Evolutionary conservation across 257 asterid species (phyloP).

Genomic region (Primulina tabacum): DNA sequence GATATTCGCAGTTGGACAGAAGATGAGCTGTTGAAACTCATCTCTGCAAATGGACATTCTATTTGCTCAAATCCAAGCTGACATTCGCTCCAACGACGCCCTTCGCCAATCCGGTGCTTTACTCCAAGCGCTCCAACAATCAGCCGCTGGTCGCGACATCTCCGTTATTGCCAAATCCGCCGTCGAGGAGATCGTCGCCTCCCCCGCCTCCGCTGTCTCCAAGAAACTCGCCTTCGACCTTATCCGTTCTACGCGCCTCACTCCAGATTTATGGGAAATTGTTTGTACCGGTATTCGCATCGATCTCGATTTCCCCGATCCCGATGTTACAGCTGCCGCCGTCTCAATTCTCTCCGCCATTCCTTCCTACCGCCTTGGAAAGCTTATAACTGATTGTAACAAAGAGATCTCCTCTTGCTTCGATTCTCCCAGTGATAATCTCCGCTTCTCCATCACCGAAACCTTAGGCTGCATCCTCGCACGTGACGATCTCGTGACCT

Average conservation of each 20-base stretch:
- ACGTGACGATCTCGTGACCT: slow-evolving; percentile 77
- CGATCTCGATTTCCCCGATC: slow-evolving; percentile 87
- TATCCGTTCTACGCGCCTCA: slow-evolving; percentile 81
- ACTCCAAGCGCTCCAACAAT: slow-evolving; percentile 89
- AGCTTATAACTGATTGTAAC: slow-evolving; percentile 68
- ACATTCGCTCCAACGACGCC: slow-evolving; percentile 83
- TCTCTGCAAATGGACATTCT: slow-evolving; percentile 60
- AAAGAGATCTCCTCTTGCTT: slow-evolving; percentile 79
- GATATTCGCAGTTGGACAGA: too few species aligned
- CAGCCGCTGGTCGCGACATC: slow-evolving; percentile 89
- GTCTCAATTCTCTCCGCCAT: slow-evolving; percentile 83
- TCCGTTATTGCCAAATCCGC: slow-evolving; percentile 86
- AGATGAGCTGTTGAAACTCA: too few species aligned
- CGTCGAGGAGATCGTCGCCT: slow-evolving; percentile 88
- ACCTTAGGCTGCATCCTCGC: slow-evolving; percentile 85
- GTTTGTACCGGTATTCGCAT: slow-evolving; percentile 73
- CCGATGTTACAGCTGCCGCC: slow-evolving; percentile 89
- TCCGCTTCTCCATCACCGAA: slow-evolving; percentile 76
- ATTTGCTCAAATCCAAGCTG: slow-evolving; percentile 91
- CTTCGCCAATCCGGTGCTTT: slow-evolving; percentile 91
- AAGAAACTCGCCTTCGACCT: slow-evolving; percentile 87
- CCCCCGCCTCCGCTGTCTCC: slow-evolving; percentile 88
- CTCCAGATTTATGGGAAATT: slow-evolving; percentile 77
- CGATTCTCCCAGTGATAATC: slow-evolving; percentile 66
- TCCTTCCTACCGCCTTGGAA: slow-evolving; percentile 76